phyloP scores from a whole-genome alignment of 306 rosid species.

The Medicago arabica region DNA sequence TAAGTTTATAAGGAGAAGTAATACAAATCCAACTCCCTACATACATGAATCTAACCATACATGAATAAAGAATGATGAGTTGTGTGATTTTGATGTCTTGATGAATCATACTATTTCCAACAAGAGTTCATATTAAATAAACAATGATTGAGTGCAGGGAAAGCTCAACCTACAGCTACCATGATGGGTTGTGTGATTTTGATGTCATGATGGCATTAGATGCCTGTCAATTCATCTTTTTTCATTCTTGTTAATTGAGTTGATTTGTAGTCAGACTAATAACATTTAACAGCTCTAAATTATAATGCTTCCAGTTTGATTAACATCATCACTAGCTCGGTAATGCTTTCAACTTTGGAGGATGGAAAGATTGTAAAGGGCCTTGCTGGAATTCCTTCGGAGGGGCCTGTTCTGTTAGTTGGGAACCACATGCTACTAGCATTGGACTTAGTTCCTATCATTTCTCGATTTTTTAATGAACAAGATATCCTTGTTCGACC shows the following conservation, averaged over 20 bases:
- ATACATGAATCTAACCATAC: too few species aligned
- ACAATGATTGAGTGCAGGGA: conserved; percentile 26
- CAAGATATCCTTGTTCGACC: conserved; percentile 71
- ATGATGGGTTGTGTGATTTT: not conserved
- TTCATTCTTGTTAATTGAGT: conserved; percentile 18
- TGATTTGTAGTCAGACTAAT: conserved; percentile 19
- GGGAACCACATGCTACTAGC: conserved; percentile 95
- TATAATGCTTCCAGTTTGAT: conserved; percentile 51
- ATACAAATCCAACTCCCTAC: too few species aligned
- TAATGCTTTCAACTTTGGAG: conserved; percentile 81
- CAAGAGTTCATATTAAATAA: not conserved
- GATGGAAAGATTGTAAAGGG: conserved; percentile 79
- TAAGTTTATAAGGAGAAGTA: too few species aligned
- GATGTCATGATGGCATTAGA: not conserved
- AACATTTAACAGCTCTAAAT: conserved; percentile 28
- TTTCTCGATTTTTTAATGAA: conserved; percentile 50
- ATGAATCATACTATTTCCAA: too few species aligned
- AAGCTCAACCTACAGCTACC: conserved; percentile 22
- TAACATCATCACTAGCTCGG: conserved; percentile 61
- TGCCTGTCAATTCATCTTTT: conserved; percentile 25
- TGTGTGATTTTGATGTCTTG: too few species aligned
- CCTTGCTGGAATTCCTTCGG: conserved; percentile 83
- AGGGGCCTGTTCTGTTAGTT: conserved; percentile 88
- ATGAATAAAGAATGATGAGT: too few species aligned
- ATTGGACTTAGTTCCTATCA: conserved; percentile 63